These are phyloP conservation scores for Coffea humblotiana DNA, from an alignment of 305 asterid species.

Conservation along the genomic window DNA sequence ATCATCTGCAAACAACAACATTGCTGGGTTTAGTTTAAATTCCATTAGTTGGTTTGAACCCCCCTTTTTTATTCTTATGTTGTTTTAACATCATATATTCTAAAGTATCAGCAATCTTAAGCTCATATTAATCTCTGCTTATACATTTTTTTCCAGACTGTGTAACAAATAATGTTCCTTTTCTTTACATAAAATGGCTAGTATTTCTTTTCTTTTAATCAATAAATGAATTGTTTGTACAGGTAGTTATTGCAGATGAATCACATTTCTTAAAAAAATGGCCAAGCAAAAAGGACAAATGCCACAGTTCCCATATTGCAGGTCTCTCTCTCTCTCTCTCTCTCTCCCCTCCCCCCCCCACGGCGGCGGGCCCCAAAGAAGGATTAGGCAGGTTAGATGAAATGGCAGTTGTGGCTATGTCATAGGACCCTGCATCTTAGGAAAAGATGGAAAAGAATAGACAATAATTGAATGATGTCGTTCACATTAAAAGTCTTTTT, in stretches of 20 bases:
- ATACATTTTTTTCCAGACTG: background rate
- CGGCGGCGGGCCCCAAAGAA: slow-evolving; percentile 5
- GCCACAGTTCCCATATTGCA: slow-evolving; percentile 86
- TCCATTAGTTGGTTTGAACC: background rate
- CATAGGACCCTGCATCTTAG: background rate
- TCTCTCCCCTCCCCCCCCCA: slow-evolving; percentile 11
- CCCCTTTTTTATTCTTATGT: background rate
- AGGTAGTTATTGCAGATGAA: slow-evolving; percentile 97
- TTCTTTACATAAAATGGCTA: background rate
- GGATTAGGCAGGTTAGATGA: background rate
- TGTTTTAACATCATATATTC: background rate
- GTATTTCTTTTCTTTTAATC: slow-evolving; percentile 17
- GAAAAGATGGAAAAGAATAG: background rate
- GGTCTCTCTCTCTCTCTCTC: slow-evolving; percentile 42
- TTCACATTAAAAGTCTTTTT: background rate
- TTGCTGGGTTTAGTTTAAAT: background rate
- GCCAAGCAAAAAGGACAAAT: slow-evolving; percentile 87
- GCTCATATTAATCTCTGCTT: background rate
- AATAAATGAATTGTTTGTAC: slow-evolving; percentile 33
- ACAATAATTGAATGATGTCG: background rate
- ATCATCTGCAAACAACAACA: background rate
- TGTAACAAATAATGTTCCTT: background rate
- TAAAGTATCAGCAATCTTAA: background rate
- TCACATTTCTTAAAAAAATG: slow-evolving; percentile 97
- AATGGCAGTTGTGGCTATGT: background rate